Evolutionary conservation across 2,329 filamentous ascomycete species (phyloP).

Genomic region (Diaporthe ilicicola): DNA sequence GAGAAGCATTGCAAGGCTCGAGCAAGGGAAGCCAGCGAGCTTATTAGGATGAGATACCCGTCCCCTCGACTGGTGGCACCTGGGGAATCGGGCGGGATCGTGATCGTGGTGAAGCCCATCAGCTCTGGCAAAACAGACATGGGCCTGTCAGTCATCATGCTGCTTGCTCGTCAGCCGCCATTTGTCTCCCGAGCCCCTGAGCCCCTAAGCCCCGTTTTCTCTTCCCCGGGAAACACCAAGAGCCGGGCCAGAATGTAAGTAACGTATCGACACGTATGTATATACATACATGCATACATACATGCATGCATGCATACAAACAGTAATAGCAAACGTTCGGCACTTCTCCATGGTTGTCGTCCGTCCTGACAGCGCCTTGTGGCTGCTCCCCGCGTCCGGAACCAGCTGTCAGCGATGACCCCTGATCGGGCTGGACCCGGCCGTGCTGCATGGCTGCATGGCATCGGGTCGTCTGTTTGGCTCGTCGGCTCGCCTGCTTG

Average conservation of each 20-base stretch:
- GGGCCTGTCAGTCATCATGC: neutral
- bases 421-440: constrained; percentile 10
- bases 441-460: neutral
- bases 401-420: neutral
- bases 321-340: neutral
- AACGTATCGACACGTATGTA: too few species aligned
- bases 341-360: neutral
- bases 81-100: neutral
- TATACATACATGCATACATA: too few species aligned
- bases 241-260: neutral
- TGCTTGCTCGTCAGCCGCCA: neutral
- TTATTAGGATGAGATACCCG: neutral
- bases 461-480: neutral
- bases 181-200: neutral
- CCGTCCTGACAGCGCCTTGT: neutral
- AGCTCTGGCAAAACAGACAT: neutral
- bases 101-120: neutral
- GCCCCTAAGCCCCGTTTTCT: constrained; percentile 3
- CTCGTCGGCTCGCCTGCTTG: neutral
- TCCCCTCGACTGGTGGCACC: constrained; percentile 6
- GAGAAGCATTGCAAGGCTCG: neutral
- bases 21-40: too few species aligned
- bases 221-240: constrained; percentile 2
- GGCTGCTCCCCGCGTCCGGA: constrained; percentile 8
- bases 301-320: too few species aligned